Evolutionary conservation across 306 rosid genomes (phyloP), one percentile per base, ranked within the genome.

Genomic region (Medicago arabica): DNA sequence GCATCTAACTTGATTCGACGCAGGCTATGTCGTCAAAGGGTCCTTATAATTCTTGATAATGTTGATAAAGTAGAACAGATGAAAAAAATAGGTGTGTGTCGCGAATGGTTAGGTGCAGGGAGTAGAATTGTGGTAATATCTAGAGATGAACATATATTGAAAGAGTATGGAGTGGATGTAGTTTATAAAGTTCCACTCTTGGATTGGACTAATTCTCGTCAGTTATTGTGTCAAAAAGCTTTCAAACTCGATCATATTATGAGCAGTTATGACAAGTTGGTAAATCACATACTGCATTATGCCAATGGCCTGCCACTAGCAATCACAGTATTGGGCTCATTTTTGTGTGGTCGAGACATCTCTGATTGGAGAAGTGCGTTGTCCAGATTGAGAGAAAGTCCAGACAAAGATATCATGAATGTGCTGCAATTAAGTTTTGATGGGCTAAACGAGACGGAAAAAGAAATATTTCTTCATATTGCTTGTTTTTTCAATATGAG

Each of bases 381-480:
- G 44, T 19, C 11, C 13, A 72, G 44, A 43, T 0, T 79, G 8
- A 19, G 36, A 64, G 40, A 79, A 53, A 2, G 16, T 54, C 83
- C 74, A 13, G 3, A 17, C 2, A 57, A 53, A 25, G 28, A 51
- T 4, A 18, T 71, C 11, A 17, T 51, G 40, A 58, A 50, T 50
- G 73, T 62, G 61, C 5, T 79, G 10, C 39, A 11, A 64, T 14
- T 34, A 34, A 63, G 69, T 38, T 63, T 38, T 63, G 66, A 59
- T 58, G 50, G 8, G 13, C 19, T 76, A 2, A 40, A 65, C 6
- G 4, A 31, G 1, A 3, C 5, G 4, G 81, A 71, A 3, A 71
- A 76, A 10, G 75, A 81, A 55, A 34, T 77, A 49, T 77, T 82
- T 72, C 18, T 77, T 9, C 75, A 82, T 8, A 72, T 82, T 66